Percentiles rank a stretch among this genome's conserved stretches.
Evolutionary conservation across 352 stramenopile species (phyloP).

Genomic region (Phytophthora crassamura): DNA sequence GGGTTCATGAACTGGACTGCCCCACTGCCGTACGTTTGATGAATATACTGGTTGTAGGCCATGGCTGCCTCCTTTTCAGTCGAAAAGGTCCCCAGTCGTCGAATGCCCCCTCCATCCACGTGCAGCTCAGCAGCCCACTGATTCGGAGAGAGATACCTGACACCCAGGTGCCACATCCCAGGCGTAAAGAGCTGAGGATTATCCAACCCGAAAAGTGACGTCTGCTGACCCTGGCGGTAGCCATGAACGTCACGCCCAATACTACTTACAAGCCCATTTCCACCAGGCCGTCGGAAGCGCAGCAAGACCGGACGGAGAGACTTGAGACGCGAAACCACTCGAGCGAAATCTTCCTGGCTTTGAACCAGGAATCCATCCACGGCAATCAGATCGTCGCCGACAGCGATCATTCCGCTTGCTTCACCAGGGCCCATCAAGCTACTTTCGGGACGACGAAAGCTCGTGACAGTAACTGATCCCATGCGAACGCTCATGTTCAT

Average conservation of each 20-base stretch:
- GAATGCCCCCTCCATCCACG: constrained; percentile 82
- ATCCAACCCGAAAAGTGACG: constrained; percentile 71
- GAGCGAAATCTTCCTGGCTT: constrained; percentile 82
- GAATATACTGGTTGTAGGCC: constrained; percentile 89
- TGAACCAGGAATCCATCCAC: constrained; percentile 85
- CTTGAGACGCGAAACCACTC: constrained; percentile 84
- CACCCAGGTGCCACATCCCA: constrained; percentile 87
- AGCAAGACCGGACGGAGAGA: constrained; percentile 78
- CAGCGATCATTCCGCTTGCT: constrained; percentile 78
- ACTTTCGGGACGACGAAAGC: constrained; percentile 79
- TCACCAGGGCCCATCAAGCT: constrained; percentile 82
- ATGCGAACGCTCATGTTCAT: constrained; percentile 92
- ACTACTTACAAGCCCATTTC: constrained; percentile 46
- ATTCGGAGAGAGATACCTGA: constrained; percentile 75
- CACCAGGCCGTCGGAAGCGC: constrained; percentile 74
- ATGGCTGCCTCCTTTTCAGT: constrained; percentile 82
- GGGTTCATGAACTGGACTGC: constrained; percentile 90
- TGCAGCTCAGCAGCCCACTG: constrained; percentile 87
- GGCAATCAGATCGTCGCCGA: constrained; percentile 81
- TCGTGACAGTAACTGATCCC: constrained; percentile 82
- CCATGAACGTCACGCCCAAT: constrained; percentile 47
- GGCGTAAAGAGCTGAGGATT: constrained; percentile 77
- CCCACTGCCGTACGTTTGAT: constrained; percentile 82
- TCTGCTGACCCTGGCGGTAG: constrained; percentile 70
- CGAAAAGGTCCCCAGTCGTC: constrained; percentile 71